phyloP scores from a whole-genome alignment of 1,284 basidiomycete genomes.

The Coniferiporia weirii region DNA sequence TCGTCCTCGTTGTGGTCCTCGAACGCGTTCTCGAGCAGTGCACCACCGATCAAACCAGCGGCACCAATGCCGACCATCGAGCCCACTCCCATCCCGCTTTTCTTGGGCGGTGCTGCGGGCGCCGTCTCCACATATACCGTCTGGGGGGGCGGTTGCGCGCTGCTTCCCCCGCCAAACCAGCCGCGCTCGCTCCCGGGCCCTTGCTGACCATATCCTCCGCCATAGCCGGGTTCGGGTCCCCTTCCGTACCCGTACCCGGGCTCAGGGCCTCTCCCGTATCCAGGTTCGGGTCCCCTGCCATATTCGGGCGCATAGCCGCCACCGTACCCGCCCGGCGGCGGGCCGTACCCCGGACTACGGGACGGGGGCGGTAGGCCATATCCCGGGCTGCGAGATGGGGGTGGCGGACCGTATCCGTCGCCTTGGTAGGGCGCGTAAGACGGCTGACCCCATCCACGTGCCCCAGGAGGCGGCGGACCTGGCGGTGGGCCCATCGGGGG shows the following conservation, averaged over 20 bases:
- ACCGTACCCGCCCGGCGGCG: background rate
- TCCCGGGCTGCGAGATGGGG: no score
- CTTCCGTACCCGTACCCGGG: background rate
- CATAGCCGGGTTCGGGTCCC: slow-evolving; percentile 17
- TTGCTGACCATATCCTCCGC: slow-evolving; percentile 10
- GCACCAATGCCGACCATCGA: slow-evolving; percentile 33
- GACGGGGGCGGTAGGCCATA: no score
- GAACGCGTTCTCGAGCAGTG: slow-evolving; percentile 45
- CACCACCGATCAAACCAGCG: slow-evolving; percentile 56
- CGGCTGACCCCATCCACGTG: no score
- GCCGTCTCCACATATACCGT: slow-evolving; percentile 22
- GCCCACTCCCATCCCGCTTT: slow-evolving; percentile 41
- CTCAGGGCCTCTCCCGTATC: background rate
- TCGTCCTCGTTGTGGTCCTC: slow-evolving; percentile 35
- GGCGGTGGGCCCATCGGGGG: no score
- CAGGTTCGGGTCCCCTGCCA: background rate
- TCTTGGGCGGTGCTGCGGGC: slow-evolving; percentile 30
- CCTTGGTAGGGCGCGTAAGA: no score
- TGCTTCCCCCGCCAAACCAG: slow-evolving; percentile 29
- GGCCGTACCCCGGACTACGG: no score
- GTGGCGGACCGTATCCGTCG: no score
- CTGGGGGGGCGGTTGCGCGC: slow-evolving; percentile 14
- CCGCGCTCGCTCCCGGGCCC: slow-evolving; percentile 18
- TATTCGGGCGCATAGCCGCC: background rate
- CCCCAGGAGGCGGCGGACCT: no score